A percentile compares a stretch with the other conserved stretches of the same genome.
phyloP scores from a whole-genome alignment of 2,329 filamentous ascomycete species.

The Cladosporium sp. region DNA sequence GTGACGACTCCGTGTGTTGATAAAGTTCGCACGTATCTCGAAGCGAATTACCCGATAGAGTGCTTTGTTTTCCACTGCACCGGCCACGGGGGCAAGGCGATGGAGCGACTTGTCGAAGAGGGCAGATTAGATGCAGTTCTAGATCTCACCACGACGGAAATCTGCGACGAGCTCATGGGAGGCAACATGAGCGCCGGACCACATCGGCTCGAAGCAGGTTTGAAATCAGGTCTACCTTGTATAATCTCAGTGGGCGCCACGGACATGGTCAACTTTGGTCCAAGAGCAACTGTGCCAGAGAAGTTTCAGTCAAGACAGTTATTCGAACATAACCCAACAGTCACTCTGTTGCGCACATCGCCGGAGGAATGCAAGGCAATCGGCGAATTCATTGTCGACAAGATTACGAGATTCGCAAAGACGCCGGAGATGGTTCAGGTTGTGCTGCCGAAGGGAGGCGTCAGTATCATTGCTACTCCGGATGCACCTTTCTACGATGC shows the following conservation, averaged over 20 bases:
- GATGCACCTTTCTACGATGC: slow-evolving; percentile 50
- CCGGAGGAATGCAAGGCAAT: slow-evolving; percentile 52
- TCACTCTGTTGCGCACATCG: slow-evolving; percentile 63
- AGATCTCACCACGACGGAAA: slow-evolving; percentile 68
- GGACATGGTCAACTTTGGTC: slow-evolving; percentile 63
- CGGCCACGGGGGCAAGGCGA: slow-evolving; percentile 61
- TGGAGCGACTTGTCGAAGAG: slow-evolving; percentile 60
- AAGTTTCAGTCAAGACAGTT: slow-evolving; percentile 49
- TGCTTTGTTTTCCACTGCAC: slow-evolving; percentile 66
- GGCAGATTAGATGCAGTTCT: slow-evolving; percentile 59
- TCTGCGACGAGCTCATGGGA: slow-evolving; percentile 59
- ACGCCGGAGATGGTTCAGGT: slow-evolving; percentile 46
- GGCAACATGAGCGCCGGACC: slow-evolving; percentile 59
- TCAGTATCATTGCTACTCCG: slow-evolving; percentile 56
- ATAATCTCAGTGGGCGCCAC: slow-evolving; percentile 47
- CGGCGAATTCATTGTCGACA: slow-evolving; percentile 52
- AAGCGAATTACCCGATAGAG: slow-evolving; percentile 46
- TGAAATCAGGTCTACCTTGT: slow-evolving; percentile 53
- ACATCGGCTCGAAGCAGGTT: slow-evolving; percentile 53
- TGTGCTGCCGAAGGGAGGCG: slow-evolving; percentile 55
- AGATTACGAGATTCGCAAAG: slow-evolving; percentile 42
- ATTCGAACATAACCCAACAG: slow-evolving; percentile 61
- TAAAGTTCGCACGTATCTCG: slow-evolving; percentile 48
- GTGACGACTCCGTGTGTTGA: slow-evolving; percentile 65
- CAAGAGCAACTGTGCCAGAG: slow-evolving; percentile 51